Evolutionary conservation across 2,329 filamentous ascomycete species (phyloP).

Genomic region (Xenosphaeropsis pyriputrescens): DNA sequence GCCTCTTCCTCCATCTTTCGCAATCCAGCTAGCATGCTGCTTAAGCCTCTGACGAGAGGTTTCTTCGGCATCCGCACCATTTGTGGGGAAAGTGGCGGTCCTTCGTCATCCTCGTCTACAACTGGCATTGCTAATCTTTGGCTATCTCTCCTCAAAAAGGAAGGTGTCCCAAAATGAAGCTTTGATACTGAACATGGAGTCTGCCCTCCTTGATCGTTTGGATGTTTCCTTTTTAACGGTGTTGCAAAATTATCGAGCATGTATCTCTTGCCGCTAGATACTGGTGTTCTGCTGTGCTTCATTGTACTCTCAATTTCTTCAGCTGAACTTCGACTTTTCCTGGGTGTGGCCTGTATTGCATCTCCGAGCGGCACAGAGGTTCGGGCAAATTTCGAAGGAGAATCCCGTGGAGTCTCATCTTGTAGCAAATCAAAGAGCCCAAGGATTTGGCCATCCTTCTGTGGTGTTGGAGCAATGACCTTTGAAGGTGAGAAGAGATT

Average conservation of each 20-base stretch:
- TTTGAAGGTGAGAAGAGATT: conserved; percentile 44
- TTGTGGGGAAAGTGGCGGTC: conserved; percentile 29
- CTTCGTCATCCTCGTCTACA: conserved; percentile 39
- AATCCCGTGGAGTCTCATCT: conserved; percentile 22
- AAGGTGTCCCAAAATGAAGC: conserved; percentile 51
- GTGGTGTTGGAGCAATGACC: conserved; percentile 63
- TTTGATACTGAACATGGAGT: conserved; percentile 38
- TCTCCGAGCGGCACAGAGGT: not conserved
- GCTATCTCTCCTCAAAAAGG: conserved; percentile 45
- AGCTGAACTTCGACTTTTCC: conserved; percentile 7
- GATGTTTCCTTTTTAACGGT: conserved; percentile 36
- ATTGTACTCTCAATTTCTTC: conserved; percentile 3
- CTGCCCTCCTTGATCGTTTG: conserved; percentile 20
- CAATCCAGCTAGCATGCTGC: conserved; percentile 57
- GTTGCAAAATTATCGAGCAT: conserved; percentile 50
- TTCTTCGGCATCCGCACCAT: conserved; percentile 37
- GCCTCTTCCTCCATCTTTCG: conserved; percentile 55
- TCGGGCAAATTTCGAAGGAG: conserved; percentile 14
- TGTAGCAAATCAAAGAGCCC: conserved; percentile 62
- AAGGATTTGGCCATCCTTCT: conserved; percentile 62
- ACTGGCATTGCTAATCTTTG: conserved; percentile 27
- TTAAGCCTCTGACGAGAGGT: conserved; percentile 54
- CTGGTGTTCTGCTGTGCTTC: conserved; percentile 24
- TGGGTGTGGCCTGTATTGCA: conserved; percentile 22
- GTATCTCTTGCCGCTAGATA: conserved; percentile 42